These are phyloP conservation scores for Acacia pycnantha DNA, from an alignment of 331 rosid species.

Conservation along the genomic window DNA sequence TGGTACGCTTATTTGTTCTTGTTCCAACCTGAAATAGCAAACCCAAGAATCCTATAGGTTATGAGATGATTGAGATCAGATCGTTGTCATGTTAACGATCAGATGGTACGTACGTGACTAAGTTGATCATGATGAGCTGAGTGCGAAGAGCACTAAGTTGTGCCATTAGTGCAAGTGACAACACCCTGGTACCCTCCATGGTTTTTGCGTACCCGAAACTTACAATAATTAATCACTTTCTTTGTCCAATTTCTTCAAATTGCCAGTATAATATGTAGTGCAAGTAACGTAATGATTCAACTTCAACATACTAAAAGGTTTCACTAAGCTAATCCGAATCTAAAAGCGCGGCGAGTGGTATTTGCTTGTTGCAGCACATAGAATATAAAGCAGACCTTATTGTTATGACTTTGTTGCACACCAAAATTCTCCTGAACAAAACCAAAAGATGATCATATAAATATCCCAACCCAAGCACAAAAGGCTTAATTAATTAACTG, in stretches of 20 bases:
- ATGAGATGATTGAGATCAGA: neutral
- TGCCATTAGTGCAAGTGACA: neutral
- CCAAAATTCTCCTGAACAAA: constrained; percentile 10
- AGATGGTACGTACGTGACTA: neutral
- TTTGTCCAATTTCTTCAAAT: neutral
- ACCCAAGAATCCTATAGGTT: neutral
- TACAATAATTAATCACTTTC: neutral
- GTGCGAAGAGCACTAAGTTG: neutral
- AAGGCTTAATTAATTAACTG: neutral
- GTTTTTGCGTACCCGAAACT: neutral
- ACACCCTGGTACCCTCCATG: neutral
- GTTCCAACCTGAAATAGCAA: neutral
- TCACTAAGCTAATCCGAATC: constrained; percentile 1
- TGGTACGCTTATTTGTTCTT: neutral
- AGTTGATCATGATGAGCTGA: neutral
- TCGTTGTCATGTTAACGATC: neutral
- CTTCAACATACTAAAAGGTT: neutral
- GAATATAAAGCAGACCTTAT: neutral
- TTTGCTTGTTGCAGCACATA: neutral
- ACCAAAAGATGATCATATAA: neutral
- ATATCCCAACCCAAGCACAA: neutral
- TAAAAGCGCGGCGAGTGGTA: neutral
- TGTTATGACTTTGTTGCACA: neutral
- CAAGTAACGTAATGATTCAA: neutral
- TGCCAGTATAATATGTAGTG: neutral